Conservation (phyloP, 73 alveolate species). For the Symbiodinium natans region DNA sequence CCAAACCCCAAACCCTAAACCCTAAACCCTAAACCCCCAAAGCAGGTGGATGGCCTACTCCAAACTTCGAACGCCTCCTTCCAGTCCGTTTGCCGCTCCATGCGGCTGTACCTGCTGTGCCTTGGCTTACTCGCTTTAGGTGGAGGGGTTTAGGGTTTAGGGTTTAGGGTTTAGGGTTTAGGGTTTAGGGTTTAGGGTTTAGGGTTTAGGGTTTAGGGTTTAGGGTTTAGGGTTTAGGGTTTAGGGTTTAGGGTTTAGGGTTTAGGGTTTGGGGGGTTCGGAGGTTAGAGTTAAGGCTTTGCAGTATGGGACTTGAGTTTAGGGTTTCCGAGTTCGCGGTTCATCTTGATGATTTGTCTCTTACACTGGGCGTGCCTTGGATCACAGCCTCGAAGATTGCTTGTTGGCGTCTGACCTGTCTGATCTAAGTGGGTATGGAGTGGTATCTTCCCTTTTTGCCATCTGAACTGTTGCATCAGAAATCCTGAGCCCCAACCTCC, state of each 20-base stretch:
- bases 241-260: not conserved
- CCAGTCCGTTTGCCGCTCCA: slow-evolving; percentile 85
- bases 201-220: not conserved
- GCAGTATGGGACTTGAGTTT: too few species aligned
- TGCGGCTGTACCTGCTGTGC: slow-evolving; percentile 55
- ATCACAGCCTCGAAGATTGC: too few species aligned
- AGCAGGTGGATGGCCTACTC: slow-evolving; percentile 39
- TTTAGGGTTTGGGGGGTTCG: not conserved
- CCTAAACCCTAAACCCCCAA: not conserved
- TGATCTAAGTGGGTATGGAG: too few species aligned
- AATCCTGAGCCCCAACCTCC: too few species aligned
- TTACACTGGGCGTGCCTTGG: too few species aligned
- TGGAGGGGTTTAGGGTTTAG: not conserved
- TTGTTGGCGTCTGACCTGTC: too few species aligned
- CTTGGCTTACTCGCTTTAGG: slow-evolving; percentile 2
- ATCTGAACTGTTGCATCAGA: too few species aligned
- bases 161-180: not conserved
- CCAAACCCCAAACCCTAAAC: too few species aligned
- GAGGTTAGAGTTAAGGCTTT: not conserved
- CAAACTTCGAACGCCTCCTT: slow-evolving; percentile 7
- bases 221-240: not conserved
- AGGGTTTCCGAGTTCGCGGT: too few species aligned
- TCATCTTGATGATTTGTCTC: too few species aligned
- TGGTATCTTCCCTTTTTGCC: too few species aligned
- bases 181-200: not conserved